Conservation (phyloP, 768 basidiomycete species). For the Piloderma croceum region DNA sequence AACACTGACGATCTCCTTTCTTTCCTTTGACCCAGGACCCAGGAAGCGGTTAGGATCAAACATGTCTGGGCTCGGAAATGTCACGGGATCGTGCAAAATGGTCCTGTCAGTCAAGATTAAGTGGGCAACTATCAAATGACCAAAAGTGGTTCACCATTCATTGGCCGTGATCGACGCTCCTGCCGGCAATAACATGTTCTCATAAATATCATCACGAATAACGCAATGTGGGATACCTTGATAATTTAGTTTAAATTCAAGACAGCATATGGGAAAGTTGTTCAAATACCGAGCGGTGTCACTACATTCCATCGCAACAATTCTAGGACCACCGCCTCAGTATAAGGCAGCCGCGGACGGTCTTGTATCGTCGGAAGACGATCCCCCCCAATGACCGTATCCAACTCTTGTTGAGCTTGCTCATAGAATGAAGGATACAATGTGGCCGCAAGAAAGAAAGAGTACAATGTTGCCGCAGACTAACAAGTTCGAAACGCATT, state of each 20-base stretch:
- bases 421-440: conserved; percentile 20
- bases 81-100: conserved; percentile 15
- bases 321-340: conserved; percentile 19
- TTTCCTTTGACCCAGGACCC: too few relatives aligned
- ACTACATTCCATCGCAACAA: conserved; percentile 17
- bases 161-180: conserved; percentile 23
- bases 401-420: conserved; percentile 24
- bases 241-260: background rate
- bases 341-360: conserved; percentile 17
- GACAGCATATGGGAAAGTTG: background rate
- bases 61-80: conserved; percentile 14
- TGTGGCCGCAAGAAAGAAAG: conserved; percentile 22
- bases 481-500: background rate
- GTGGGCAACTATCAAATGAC: background rate
- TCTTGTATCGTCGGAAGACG: conserved; percentile 24
- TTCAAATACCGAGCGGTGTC: conserved; percentile 12
- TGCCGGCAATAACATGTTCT: conserved; percentile 35
- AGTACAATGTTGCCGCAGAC: conserved; percentile 15
- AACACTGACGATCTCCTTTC: too few relatives aligned
- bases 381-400: conserved; percentile 15
- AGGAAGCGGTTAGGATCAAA: conserved; percentile 19
- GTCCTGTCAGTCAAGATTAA: conserved; percentile 12
- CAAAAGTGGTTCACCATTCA: conserved; percentile 10
- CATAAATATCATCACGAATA: conserved; percentile 39
- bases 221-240: conserved; percentile 25